These are phyloP conservation scores for Ceratocystis lukuohia DNA, from an alignment of 2,329 filamentous ascomycete species.

Conservation along the genomic window DNA sequence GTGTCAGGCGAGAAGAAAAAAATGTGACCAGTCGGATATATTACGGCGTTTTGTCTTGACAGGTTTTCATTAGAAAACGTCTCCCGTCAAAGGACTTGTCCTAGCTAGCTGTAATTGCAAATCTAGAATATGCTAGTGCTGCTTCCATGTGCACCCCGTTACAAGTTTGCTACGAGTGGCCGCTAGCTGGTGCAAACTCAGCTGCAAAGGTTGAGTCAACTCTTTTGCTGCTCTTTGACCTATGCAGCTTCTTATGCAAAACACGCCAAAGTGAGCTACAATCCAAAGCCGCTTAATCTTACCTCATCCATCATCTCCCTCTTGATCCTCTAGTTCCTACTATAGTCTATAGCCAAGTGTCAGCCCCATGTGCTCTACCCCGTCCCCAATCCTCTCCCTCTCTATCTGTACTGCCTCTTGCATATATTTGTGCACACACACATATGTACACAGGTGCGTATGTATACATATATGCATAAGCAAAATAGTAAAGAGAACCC, in stretches of 20 bases:
- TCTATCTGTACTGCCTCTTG: background rate
- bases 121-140: background rate
- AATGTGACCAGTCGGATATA: background rate
- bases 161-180: background rate
- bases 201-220: background rate
- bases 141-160: background rate
- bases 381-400: background rate
- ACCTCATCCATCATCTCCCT: background rate
- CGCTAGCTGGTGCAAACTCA: background rate
- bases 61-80: background rate
- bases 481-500: background rate
- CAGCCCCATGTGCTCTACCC: background rate
- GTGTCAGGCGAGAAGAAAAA: background rate
- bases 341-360: background rate
- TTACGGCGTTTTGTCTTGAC: background rate
- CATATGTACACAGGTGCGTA: background rate
- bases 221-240: background rate
- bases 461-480: no score
- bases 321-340: background rate
- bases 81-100: background rate
- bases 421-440: background rate
- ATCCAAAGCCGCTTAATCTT: conserved; percentile 4
- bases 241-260: background rate
- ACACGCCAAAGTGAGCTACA: background rate
- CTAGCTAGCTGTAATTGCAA: no score